Evolutionary conservation across 2,329 filamentous ascomycete species (phyloP).

Genomic region (Alternaria rosae): DNA sequence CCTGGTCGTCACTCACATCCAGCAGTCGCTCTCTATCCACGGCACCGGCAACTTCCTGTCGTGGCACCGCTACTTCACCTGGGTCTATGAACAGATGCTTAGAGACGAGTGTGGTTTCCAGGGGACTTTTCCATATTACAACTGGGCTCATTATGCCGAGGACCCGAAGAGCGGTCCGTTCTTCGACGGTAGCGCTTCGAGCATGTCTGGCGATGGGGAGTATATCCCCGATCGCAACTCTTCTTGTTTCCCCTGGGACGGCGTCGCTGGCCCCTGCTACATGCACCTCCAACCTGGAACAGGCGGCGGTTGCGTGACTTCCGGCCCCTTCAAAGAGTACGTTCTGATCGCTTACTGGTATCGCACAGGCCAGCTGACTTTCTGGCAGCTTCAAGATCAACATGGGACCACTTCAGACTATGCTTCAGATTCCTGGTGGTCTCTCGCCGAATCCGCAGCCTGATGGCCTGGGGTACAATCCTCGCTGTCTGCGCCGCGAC

Average conservation of each 20-base stretch:
- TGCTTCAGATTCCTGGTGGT: constrained; percentile 32
- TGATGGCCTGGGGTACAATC: constrained; percentile 42
- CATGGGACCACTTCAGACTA: constrained; percentile 57
- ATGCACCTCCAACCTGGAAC: constrained; percentile 46
- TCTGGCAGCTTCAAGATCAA: constrained; percentile 48
- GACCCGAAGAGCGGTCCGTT: constrained; percentile 58
- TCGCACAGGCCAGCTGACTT: background rate
- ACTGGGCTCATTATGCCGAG: constrained; percentile 58
- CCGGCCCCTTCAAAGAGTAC: constrained; percentile 60
- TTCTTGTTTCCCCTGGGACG: constrained; percentile 30
- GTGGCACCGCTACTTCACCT: constrained; percentile 54
- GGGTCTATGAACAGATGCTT: constrained; percentile 52
- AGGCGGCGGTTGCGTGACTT: constrained; percentile 63
- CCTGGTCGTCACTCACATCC: constrained; percentile 43
- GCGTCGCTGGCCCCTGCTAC: constrained; percentile 5
- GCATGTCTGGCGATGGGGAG: constrained; percentile 56
- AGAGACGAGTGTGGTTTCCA: constrained; percentile 52
- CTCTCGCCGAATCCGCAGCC: constrained; percentile 36
- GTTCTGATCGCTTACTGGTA: background rate
- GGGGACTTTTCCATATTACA: constrained; percentile 58
- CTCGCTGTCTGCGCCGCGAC: constrained; percentile 50
- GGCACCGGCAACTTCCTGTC: constrained; percentile 40
- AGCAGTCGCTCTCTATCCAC: constrained; percentile 39
- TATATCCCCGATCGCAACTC: constrained; percentile 35
- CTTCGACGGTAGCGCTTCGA: constrained; percentile 62